phyloP scores from a whole-genome alignment of 2,329 filamentous ascomycete species.

The Sporothrix sp. region DNA sequence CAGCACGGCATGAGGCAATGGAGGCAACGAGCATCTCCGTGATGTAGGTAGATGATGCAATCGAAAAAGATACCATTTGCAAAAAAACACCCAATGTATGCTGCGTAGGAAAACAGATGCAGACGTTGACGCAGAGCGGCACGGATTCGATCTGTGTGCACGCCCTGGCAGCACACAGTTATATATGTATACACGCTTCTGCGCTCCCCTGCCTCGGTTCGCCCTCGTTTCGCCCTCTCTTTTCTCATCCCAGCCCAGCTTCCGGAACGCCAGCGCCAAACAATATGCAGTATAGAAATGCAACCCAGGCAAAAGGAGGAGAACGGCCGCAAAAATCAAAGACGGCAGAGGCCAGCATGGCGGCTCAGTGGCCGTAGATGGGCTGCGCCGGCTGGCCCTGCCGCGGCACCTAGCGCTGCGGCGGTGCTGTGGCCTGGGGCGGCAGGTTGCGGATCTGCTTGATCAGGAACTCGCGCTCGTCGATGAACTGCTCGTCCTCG shows the following conservation, averaged over 20 bases:
- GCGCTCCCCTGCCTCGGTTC: not conserved
- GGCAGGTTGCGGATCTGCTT: constrained; percentile 77
- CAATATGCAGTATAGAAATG: constrained; percentile 11
- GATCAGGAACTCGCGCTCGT: constrained; percentile 94
- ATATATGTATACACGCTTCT: not conserved
- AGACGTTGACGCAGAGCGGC: too few relatives aligned
- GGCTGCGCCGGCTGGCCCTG: not conserved
- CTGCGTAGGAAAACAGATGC: too few relatives aligned
- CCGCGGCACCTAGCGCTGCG: constrained; percentile 27
- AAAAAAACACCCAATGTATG: not conserved
- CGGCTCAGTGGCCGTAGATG: not conserved
- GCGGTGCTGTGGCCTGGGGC: constrained; percentile 43
- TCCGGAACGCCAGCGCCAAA: constrained; percentile 12
- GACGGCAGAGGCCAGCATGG: not conserved
- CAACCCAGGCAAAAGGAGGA: not conserved
- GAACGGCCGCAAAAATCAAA: not conserved
- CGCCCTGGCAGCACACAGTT: too few relatives aligned
- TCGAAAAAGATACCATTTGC: too few relatives aligned
- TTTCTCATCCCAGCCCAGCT: not conserved
- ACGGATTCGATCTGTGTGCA: too few relatives aligned
- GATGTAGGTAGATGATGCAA: too few relatives aligned
- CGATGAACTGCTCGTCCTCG: constrained; percentile 96
- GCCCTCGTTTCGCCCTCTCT: not conserved
- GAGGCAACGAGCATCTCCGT: too few relatives aligned
- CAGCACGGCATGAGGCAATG: not conserved